These are phyloP conservation scores for Tulasnella sp. DNA, from an alignment of 768 basidiomycete genomes.

Conservation along the genomic window DNA sequence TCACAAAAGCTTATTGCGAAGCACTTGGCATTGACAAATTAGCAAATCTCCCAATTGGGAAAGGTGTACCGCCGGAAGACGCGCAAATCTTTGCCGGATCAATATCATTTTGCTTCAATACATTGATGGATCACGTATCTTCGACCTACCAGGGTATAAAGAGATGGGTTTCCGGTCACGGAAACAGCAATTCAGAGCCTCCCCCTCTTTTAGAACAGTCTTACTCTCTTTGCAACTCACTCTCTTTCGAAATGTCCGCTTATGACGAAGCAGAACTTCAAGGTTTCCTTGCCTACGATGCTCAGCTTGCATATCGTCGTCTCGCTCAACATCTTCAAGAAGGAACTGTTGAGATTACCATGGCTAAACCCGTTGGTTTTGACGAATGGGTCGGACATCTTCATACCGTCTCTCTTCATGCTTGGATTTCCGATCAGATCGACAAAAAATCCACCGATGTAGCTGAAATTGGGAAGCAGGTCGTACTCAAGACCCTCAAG, in stretches of 20 bases:
- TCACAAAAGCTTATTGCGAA: slow-evolving; percentile 24
- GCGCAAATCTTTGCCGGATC: neutral
- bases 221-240: neutral
- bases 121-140: neutral
- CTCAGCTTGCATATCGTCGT: neutral
- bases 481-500: neutral
- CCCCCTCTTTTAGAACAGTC: neutral
- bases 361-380: neutral
- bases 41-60: slow-evolving; percentile 5
- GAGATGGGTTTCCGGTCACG: neutral
- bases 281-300: neutral
- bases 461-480: neutral
- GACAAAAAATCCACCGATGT: neutral
- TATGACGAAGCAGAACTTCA: neutral
- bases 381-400: neutral
- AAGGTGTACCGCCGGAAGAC: slow-evolving; percentile 2
- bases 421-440: neutral
- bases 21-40: slow-evolving; percentile 20
- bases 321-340: neutral
- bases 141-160: neutral
- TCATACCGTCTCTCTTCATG: neutral
- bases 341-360: neutral
- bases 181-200: neutral
- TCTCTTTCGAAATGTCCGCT: neutral
- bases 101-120: neutral